Percentiles rank a stretch among this genome's conserved stretches.
phyloP scores from a whole-genome alignment of 257 asterid genomes.

The Solanum chmielewskii region DNA sequence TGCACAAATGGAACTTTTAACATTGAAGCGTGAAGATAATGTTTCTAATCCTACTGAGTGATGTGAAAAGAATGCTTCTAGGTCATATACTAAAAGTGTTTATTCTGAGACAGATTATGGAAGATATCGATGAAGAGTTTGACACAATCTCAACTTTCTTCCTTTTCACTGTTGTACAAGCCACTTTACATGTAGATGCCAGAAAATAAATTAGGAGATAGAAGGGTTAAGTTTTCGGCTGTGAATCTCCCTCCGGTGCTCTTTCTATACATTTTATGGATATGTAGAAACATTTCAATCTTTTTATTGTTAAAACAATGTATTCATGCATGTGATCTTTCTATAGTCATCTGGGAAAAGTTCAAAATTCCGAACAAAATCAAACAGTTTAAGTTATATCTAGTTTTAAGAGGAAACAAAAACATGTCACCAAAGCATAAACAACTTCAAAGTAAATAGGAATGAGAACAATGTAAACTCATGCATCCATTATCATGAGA shows the following conservation, averaged over 20 bases:
- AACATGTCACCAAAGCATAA: not conserved
- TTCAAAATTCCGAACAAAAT: not conserved
- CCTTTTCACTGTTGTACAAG: not conserved
- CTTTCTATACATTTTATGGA: not conserved
- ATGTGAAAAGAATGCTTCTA: constrained; percentile 52
- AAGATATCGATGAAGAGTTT: constrained; percentile 67
- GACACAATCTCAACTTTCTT: constrained; percentile 56
- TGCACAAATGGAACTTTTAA: constrained; percentile 28
- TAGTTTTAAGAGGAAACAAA: not conserved
- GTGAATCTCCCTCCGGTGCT: not conserved
- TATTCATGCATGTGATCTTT: not conserved
- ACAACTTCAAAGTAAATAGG: not conserved
- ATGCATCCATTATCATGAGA: not conserved
- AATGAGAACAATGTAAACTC: not conserved
- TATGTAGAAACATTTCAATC: not conserved
- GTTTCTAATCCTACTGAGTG: constrained; percentile 24
- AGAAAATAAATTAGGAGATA: not conserved
- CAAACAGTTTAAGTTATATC: not conserved
- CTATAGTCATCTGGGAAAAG: not conserved
- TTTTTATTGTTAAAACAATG: not conserved
- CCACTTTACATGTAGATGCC: not conserved
- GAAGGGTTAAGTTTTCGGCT: not conserved
- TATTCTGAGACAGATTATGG: constrained; percentile 70
- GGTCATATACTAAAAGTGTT: constrained; percentile 89
- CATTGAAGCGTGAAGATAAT: constrained; percentile 35